A percentile compares a stretch with the other conserved stretches of the same genome.
These are phyloP conservation scores for Microdochium bolleyi DNA, from an alignment of 2,329 filamentous ascomycete species.

Conservation along the genomic window DNA sequence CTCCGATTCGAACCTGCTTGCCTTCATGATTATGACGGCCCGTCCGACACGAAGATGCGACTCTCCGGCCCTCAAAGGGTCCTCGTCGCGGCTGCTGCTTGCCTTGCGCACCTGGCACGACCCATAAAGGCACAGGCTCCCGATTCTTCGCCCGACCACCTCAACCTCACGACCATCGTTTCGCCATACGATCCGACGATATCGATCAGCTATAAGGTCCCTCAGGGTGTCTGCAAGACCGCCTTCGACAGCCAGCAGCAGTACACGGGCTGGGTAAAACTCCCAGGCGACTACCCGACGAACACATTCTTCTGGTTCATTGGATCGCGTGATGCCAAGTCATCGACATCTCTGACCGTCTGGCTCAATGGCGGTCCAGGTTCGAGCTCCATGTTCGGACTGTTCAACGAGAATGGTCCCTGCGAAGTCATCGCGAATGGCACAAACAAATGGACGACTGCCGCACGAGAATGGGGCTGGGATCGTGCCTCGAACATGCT, in stretches of 20 bases:
- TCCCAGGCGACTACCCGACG: slow-evolving; percentile 40
- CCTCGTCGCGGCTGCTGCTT: background rate
- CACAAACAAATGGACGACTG: slow-evolving; percentile 42
- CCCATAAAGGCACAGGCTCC: slow-evolving; percentile 21
- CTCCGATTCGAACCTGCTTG: background rate
- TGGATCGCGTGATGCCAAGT: slow-evolving; percentile 34
- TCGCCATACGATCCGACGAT: slow-evolving; percentile 58
- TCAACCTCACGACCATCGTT: slow-evolving; percentile 45
- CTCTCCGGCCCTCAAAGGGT: slow-evolving; percentile 1
- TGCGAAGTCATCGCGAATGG: slow-evolving; percentile 32
- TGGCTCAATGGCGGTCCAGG: slow-evolving; percentile 49
- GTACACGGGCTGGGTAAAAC: slow-evolving; percentile 33
- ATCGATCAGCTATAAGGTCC: slow-evolving; percentile 59
- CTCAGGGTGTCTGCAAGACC: slow-evolving; percentile 54
- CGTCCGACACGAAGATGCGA: slow-evolving; percentile 3
- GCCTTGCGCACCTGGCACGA: slow-evolving; percentile 1
- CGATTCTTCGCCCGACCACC: slow-evolving; percentile 3
- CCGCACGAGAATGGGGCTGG: slow-evolving; percentile 56
- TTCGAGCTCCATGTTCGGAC: slow-evolving; percentile 42
- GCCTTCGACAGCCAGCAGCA: slow-evolving; percentile 59
- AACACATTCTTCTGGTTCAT: slow-evolving; percentile 43
- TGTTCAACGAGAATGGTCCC: slow-evolving; percentile 38
- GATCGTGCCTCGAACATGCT: slow-evolving; percentile 52
- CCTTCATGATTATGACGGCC: background rate
- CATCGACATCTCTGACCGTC: slow-evolving; percentile 35